phyloP scores from a whole-genome alignment of 768 basidiomycete genomes.

The Lactarius deliciosus region DNA sequence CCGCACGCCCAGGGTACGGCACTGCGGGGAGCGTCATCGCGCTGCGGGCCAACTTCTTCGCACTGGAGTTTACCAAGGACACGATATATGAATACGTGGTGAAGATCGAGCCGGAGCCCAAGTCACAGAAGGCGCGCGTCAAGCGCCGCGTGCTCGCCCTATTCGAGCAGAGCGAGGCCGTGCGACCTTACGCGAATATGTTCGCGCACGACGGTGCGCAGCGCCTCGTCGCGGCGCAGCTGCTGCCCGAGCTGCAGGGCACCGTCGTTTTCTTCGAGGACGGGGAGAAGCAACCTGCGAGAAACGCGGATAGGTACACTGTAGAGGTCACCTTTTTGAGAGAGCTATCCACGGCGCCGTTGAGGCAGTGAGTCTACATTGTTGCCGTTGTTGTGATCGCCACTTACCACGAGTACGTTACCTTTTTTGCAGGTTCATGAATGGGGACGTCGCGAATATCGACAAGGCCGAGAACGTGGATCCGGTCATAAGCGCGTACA shows the following conservation, averaged over 20 bases:
- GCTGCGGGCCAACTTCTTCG: constrained; percentile 64
- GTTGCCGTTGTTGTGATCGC: neutral
- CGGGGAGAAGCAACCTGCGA: constrained; percentile 38
- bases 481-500: constrained; percentile 62
- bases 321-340: constrained; percentile 39
- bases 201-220: constrained; percentile 51
- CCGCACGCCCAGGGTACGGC: constrained; percentile 28
- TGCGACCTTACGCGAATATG: constrained; percentile 40
- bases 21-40: constrained; percentile 41
- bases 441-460: constrained; percentile 53
- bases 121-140: constrained; percentile 42
- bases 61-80: constrained; percentile 45
- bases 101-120: constrained; percentile 48
- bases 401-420: neutral
- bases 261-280: constrained; percentile 42
- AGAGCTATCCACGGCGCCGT: constrained; percentile 35
- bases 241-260: constrained; percentile 40
- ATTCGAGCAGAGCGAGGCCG: constrained; percentile 45
- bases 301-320: constrained; percentile 43
- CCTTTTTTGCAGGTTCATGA: constrained; percentile 48
- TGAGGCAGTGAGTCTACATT: constrained; percentile 38
- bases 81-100: constrained; percentile 58
- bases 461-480: constrained; percentile 49
- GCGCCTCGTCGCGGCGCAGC: constrained; percentile 43
- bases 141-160: constrained; percentile 55